Evolutionary conservation across 2,329 filamentous ascomycete species (phyloP), one percentile per base, ranked within the genome.

Genomic region (Kalmusia sp.): DNA sequence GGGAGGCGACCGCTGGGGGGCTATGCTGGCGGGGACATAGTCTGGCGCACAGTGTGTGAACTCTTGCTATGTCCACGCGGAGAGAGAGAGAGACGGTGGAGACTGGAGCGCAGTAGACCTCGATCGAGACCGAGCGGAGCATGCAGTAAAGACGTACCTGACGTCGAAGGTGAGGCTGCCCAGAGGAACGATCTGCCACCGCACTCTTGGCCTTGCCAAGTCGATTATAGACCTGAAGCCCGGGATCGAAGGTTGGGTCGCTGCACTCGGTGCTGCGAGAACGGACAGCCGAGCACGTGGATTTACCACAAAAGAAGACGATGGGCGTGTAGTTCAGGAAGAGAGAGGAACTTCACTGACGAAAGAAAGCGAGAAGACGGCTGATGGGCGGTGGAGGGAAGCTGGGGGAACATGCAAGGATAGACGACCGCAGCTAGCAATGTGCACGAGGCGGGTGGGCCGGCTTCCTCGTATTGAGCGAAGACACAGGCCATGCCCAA

Each of bases 101-200:
- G n/a, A 30, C 45, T 35, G 19, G 25, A 39, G 47, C 48, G 46
- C 40, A 27, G 40, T 44, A n/a, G 33, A 46, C 50, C 44, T 51
- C 50, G 45, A 52, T 48, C 41, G 50, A 43, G 49, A 45, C 15
- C 21, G 31, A 19, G 31, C 44, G 37, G n/a, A 30, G 44, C 44
- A 46, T 46, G 28, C 45, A 46, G 52, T 45, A 49, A 46, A 51
- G 48, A 70, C 67, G 58, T 66, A 70, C 65, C 62, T 52, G 61
- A 55, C 43, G 48, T 51, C 46, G 27, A 49, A 55, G 44, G 41
- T 52, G 52, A 53, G 51, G 57, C 54, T 55, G 57, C 57, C 57
- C 54, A 59, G 44, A 47, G 58, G 28, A 50, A 49, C 37, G 58
- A 59, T 59, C 58, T 47, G 33, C 48, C 40, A 33, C 28, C 17